phyloP scores from a whole-genome alignment of 2,329 filamentous ascomycete species.

The Sclerotinia subarctica region DNA sequence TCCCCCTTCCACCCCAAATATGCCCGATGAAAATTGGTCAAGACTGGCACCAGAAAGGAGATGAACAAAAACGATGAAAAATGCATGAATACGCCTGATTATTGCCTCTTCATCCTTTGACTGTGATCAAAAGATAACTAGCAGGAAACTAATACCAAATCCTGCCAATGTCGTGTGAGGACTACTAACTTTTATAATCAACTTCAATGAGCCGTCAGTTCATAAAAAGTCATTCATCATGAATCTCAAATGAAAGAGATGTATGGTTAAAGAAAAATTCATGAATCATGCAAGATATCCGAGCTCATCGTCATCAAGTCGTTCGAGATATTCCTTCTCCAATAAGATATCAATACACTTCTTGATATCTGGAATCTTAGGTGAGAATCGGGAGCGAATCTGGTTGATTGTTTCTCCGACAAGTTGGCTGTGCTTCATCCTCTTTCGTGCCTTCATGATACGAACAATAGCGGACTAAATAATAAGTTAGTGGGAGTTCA shows the following conservation, averaged over 20 bases:
- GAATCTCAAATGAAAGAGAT: slow-evolving; percentile 11
- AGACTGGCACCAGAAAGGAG: slow-evolving; percentile 7
- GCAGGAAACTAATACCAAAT: slow-evolving; percentile 11
- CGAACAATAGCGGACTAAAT: slow-evolving; percentile 90
- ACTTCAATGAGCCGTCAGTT: slow-evolving; percentile 14
- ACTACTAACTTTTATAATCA: slow-evolving; percentile 16
- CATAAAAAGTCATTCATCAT: slow-evolving; percentile 18
- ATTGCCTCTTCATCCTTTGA: slow-evolving; percentile 2
- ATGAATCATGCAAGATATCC: slow-evolving; percentile 78
- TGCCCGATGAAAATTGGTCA: slow-evolving; percentile 3
- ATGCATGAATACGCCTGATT: slow-evolving; percentile 15
- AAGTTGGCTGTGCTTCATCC: slow-evolving; percentile 94
- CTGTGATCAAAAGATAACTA: slow-evolving; percentile 6
- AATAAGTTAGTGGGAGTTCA: slow-evolving; percentile 35
- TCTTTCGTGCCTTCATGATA: slow-evolving; percentile 99
- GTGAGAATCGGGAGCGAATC: slow-evolving; percentile 88
- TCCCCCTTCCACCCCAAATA: slow-evolving; percentile 2
- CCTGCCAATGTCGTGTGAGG: not conserved
- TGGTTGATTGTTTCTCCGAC: slow-evolving; percentile 95
- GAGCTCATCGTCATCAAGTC: slow-evolving; percentile 88
- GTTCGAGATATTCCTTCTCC: slow-evolving; percentile 98
- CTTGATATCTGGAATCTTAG: slow-evolving; percentile 94
- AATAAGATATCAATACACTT: slow-evolving; percentile 98
- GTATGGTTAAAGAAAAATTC: not conserved
- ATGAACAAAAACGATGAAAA: slow-evolving; percentile 9